Conservation (phyloP, 1,284 basidiomycete species). For the Cryptococcus sp. region DNA sequence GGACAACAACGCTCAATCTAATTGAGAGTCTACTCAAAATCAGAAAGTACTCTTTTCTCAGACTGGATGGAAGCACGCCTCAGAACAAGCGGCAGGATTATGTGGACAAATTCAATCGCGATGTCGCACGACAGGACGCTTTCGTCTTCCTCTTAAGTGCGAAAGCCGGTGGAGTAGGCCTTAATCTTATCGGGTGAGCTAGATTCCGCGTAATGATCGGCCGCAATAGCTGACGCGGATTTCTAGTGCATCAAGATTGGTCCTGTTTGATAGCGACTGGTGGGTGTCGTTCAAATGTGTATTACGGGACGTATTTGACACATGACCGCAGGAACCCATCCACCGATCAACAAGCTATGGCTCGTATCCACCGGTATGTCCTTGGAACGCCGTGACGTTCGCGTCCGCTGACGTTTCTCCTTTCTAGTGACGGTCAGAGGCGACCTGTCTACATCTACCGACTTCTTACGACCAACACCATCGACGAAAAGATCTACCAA, state of each 20-base stretch:
- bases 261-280: constrained; percentile 88
- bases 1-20: constrained; percentile 87
- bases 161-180: constrained; percentile 92
- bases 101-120: constrained; percentile 49
- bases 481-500: constrained; percentile 57
- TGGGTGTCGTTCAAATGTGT: constrained; percentile 35
- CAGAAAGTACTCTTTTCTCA: constrained; percentile 73
- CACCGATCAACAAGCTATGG: constrained; percentile 92
- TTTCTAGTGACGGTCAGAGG: constrained; percentile 85
- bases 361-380: constrained; percentile 82
- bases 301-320: not conserved
- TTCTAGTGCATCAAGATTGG: constrained; percentile 72
- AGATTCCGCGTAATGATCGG: not conserved
- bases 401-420: constrained; percentile 7
- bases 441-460: constrained; percentile 91
- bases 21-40: constrained; percentile 82
- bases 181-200: constrained; percentile 74
- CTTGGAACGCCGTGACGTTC: constrained; percentile 1
- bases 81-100: constrained; percentile 71
- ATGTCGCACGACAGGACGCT: constrained; percentile 30
- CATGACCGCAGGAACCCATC: constrained; percentile 48
- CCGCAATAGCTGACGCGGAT: constrained; percentile 4
- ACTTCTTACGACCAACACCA: constrained; percentile 64
- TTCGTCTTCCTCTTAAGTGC: constrained; percentile 90
- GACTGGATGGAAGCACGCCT: constrained; percentile 86